Evolutionary conservation across 1,284 basidiomycete genomes (phyloP), one percentile per base, ranked within the genome.

Genomic region (Trichosporon asahii): DNA sequence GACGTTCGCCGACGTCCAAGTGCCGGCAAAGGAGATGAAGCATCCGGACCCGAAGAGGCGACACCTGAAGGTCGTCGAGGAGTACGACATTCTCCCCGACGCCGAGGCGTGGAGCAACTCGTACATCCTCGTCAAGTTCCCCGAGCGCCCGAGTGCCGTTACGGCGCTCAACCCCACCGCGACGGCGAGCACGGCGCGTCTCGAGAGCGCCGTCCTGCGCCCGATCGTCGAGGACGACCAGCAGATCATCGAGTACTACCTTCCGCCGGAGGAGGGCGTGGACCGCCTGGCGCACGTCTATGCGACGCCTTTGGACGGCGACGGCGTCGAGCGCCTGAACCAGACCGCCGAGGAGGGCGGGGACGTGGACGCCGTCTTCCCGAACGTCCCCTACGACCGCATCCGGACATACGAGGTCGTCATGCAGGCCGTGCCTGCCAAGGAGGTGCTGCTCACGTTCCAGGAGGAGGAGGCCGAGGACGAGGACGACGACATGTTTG

Each of bases 101-200:
- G 87, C 88, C 2, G 90, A 92, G 67, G 89, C 93, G 29, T 97
- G 93, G 92, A 88, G 91, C 63, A 95, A 94, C 79, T 89, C 90
- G 71, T 95, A 95, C 80, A 92, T 94, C 77, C 81, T 96, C 70
- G 91, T 96, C 85, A 86, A 90, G 73, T 97, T 95, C 79, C 90
- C 90, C 12, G 94, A 97, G 79, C 86, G 93, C 23, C 95, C 95
- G 0, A 76, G 75, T 9, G 76, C 76, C 23, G 91, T 92, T 12
- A 91, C 94, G 67, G 86, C 89, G 49, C 71, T 92, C 89, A 85
- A 88, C 65, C 91, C 61, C 88, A 93, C 79, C 88, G 91, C 73
- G 7, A 60, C 65, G 9, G 78, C 78, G 2, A 76, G 76, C 21
- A 70, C 74, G 14, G 70, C 69, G 35, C 88, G 93, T 11, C 78